A percentile compares a stretch with the other conserved stretches of the same genome.
Conservation (phyloP, 192 early-diverging fungal genomes). For the Coemansia sp. region DNA sequence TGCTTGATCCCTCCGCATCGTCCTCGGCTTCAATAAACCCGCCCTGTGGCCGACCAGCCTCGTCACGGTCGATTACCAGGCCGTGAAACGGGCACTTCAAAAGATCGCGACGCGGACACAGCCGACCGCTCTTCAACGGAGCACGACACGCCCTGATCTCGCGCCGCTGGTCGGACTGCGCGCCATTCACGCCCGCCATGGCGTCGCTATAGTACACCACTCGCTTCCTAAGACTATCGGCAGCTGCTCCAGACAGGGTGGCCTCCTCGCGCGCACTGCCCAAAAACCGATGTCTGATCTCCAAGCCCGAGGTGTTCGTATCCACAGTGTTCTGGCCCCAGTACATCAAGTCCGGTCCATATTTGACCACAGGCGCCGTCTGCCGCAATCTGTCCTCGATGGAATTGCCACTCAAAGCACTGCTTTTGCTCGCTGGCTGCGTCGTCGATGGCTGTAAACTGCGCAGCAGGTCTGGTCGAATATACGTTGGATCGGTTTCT, state of each 20-base stretch:
- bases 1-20: background rate
- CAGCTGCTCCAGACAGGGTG: slow-evolving; percentile 53
- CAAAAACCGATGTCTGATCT: slow-evolving; percentile 63
- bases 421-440: background rate
- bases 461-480: slow-evolving; percentile 14
- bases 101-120: slow-evolving; percentile 66
- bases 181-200: background rate
- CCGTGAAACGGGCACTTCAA: slow-evolving; percentile 72
- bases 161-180: background rate
- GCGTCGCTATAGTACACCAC: slow-evolving; percentile 53
- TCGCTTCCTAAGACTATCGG: slow-evolving; percentile 58
- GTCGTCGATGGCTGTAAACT: background rate
- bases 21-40: background rate
- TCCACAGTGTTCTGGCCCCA: slow-evolving; percentile 63
- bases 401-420: slow-evolving; percentile 17
- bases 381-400: slow-evolving; percentile 55
- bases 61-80: slow-evolving; percentile 59
- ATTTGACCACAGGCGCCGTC: slow-evolving; percentile 63
- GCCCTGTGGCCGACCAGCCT: slow-evolving; percentile 25
- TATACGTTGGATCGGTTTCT: slow-evolving; percentile 23
- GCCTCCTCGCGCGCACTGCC: slow-evolving; percentile 65
- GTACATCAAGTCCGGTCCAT: slow-evolving; percentile 65
- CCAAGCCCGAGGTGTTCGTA: slow-evolving; percentile 58
- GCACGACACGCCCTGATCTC: slow-evolving; percentile 64
- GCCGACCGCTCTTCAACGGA: slow-evolving; percentile 59